A percentile compares a stretch with the other conserved stretches of the same genome.
These are phyloP conservation scores for Vitis hybrid DNA, from an alignment of 177 flowering plant genomes.

Conservation along the genomic window DNA sequence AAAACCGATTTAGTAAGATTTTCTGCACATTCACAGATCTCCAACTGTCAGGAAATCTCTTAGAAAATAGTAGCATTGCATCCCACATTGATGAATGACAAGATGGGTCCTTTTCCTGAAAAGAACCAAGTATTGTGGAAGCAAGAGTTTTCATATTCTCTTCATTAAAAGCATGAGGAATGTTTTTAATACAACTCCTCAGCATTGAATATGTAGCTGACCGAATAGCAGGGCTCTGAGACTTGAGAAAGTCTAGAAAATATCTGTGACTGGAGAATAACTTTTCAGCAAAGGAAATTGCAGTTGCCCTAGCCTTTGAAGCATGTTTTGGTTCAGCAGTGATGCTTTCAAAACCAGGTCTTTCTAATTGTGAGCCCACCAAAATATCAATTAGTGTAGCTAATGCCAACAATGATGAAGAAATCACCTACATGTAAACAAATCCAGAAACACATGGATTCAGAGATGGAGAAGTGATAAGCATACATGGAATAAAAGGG, in stretches of 20 bases:
- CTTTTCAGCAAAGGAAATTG: slow-evolving; percentile 60
- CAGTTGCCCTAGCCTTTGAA: slow-evolving; percentile 59
- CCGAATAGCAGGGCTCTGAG: slow-evolving; percentile 58
- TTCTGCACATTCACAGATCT: slow-evolving; percentile 56
- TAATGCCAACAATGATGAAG: slow-evolving; percentile 79
- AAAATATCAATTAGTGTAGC: slow-evolving; percentile 78
- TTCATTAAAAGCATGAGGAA: slow-evolving; percentile 62
- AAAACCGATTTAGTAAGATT: slow-evolving; percentile 54
- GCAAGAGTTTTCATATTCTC: slow-evolving; percentile 63
- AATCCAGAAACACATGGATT: slow-evolving; percentile 2
- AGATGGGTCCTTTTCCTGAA: slow-evolving; percentile 83
- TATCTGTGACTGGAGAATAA: slow-evolving; percentile 59
- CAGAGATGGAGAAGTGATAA: neutral
- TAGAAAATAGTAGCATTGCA: slow-evolving; percentile 58
- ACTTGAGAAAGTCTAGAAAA: slow-evolving; percentile 72
- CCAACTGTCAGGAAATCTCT: slow-evolving; percentile 80
- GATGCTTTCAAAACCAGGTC: slow-evolving; percentile 45
- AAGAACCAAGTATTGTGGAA: slow-evolving; percentile 70
- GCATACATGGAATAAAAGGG: neutral
- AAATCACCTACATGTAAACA: slow-evolving; percentile 57
- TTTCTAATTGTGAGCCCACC: slow-evolving; percentile 37
- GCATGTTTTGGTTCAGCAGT: slow-evolving; percentile 58
- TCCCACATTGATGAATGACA: slow-evolving; percentile 98
- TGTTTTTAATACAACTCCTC: slow-evolving; percentile 66
- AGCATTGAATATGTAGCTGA: slow-evolving; percentile 79